Percentiles rank a stretch among this genome's conserved stretches.
phyloP scores from a whole-genome alignment of 2,329 filamentous ascomycete genomes.

The Aspergillus sp. region DNA sequence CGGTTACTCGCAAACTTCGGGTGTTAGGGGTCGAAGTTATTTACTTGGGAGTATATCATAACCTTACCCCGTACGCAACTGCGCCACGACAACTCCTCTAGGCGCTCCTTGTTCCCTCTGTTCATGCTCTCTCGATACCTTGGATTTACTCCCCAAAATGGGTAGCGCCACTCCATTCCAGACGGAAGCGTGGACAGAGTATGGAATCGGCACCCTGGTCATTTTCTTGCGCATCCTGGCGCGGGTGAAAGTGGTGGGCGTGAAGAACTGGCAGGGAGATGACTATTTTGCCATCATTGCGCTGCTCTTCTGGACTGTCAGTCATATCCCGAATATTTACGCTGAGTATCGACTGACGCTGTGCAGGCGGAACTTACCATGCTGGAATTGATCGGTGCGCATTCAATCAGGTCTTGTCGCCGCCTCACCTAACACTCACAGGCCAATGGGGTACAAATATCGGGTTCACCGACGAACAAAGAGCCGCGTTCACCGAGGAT shows the following conservation, averaged over 20 bases:
- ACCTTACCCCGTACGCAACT: too few species aligned
- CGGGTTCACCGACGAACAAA: conserved; percentile 33
- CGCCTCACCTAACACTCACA: conserved; percentile 11
- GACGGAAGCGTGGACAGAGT: conserved; percentile 47
- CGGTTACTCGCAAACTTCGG: too few species aligned
- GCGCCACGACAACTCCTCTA: too few species aligned
- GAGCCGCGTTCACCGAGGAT: conserved; percentile 28
- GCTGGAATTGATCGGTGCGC: conserved; percentile 23
- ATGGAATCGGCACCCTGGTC: conserved; percentile 39
- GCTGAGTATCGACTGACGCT: neutral
- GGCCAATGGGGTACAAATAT: conserved; percentile 42
- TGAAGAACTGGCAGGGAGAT: conserved; percentile 44
- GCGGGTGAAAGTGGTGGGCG: conserved; percentile 39
- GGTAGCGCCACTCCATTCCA: conserved; percentile 38
- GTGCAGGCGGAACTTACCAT: conserved; percentile 16
- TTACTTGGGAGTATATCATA: too few species aligned
- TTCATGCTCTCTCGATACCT: neutral
- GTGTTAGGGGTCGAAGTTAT: too few species aligned
- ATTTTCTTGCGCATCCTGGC: conserved; percentile 42
- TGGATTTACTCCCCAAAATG: neutral
- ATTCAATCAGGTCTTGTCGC: neutral
- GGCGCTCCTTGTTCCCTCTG: too few species aligned
- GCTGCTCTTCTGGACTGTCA: conserved; percentile 40
- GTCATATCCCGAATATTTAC: neutral
- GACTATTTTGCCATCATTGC: conserved; percentile 42